phyloP scores from a whole-genome alignment of 192 early-diverging fungal species.

The Coemansia sp. region DNA sequence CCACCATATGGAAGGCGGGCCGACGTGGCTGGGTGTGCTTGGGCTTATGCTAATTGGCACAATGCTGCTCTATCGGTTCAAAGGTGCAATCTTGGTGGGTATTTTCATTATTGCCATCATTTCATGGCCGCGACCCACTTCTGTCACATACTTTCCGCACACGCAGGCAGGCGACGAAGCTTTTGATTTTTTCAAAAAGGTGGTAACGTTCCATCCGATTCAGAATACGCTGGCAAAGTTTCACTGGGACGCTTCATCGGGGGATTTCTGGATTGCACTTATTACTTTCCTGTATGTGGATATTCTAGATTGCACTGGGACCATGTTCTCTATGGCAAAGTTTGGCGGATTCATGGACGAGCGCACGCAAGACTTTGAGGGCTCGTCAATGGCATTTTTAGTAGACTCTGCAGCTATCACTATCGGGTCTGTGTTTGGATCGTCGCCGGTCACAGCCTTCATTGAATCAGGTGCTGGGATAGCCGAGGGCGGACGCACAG shows the following conservation, averaged over 20 bases:
- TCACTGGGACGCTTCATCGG: constrained; percentile 61
- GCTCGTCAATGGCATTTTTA: constrained; percentile 71
- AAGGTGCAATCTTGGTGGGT: constrained; percentile 70
- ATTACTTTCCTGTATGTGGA: constrained; percentile 86
- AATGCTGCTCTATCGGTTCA: constrained; percentile 63
- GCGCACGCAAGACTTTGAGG: constrained; percentile 73
- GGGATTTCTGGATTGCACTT: constrained; percentile 76
- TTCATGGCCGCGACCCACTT: constrained; percentile 69
- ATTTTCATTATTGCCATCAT: constrained; percentile 69
- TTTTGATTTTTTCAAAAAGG: constrained; percentile 72
- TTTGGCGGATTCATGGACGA: constrained; percentile 77
- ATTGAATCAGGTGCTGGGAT: constrained; percentile 83
- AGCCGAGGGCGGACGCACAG: constrained; percentile 76
- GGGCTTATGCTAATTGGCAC: constrained; percentile 71
- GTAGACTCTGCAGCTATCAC: constrained; percentile 65
- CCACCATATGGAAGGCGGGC: constrained; percentile 63
- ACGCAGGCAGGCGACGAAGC: constrained; percentile 58
- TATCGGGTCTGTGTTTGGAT: constrained; percentile 71
- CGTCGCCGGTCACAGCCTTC: constrained; percentile 74
- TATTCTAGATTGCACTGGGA: constrained; percentile 83
- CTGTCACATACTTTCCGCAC: constrained; percentile 77
- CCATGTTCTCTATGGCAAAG: constrained; percentile 81
- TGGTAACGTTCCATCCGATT: constrained; percentile 66
- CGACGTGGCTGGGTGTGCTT: constrained; percentile 69
- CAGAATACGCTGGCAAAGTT: constrained; percentile 58